These are phyloP conservation scores for Tolypocladium inflatum DNA, from an alignment of 2,329 filamentous ascomycete species.

Conservation along the genomic window DNA sequence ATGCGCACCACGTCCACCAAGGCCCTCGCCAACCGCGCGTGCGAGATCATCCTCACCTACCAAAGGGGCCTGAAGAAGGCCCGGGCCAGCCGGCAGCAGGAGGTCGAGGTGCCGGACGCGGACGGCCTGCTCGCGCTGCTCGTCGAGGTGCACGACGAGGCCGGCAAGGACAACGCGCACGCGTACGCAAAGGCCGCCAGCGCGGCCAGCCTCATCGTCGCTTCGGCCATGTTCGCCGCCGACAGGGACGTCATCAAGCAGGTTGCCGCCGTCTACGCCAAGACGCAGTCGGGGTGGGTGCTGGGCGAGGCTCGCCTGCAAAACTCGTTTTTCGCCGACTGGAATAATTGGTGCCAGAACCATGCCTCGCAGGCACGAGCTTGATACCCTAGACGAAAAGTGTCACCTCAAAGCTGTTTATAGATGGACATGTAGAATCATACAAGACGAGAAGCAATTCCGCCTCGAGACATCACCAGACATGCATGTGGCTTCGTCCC, in stretches of 20 bases:
- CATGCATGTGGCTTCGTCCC: not conserved
- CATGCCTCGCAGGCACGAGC: constrained; percentile 25
- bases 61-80: constrained; percentile 57
- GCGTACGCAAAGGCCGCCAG: constrained; percentile 68
- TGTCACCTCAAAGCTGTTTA: not conserved
- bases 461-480: not conserved
- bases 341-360: constrained; percentile 62
- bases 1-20: constrained; percentile 70
- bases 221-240: constrained; percentile 47
- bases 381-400: constrained; percentile 6
- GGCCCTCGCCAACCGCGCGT: constrained; percentile 64
- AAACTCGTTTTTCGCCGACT: constrained; percentile 59
- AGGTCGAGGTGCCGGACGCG: constrained; percentile 21
- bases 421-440: constrained; percentile 1
- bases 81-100: constrained; percentile 17
- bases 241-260: constrained; percentile 42
- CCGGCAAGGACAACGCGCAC: constrained; percentile 53
- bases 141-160: constrained; percentile 58
- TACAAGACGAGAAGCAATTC: not conserved
- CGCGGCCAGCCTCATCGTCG: constrained; percentile 58
- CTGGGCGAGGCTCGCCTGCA: constrained; percentile 50
- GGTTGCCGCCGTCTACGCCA: constrained; percentile 55
- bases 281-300: constrained; percentile 49
- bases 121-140: constrained; percentile 50
- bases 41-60: constrained; percentile 62